Evolutionary conservation across 345 rosid genomes (phyloP).

Genomic region (Sonneratia caseolaris): DNA sequence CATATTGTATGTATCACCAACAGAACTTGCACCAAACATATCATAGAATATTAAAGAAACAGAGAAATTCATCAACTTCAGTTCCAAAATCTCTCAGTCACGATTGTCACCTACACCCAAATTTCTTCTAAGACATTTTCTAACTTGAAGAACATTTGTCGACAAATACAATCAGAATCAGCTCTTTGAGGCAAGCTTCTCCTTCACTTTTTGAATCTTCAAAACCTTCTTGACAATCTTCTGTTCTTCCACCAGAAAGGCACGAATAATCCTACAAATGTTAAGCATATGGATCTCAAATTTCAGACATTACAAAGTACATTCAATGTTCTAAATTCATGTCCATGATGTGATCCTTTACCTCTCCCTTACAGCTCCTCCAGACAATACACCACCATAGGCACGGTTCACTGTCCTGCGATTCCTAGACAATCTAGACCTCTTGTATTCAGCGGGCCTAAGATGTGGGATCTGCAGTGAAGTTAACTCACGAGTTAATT

Average conservation of each 20-base stretch:
- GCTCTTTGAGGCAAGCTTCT: constrained; percentile 24
- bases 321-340: neutral
- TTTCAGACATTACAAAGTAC: neutral
- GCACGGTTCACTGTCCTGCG: constrained; percentile 16
- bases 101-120: neutral
- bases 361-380: constrained; percentile 64
- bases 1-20: neutral
- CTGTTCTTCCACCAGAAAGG: constrained; percentile 29
- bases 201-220: constrained; percentile 37
- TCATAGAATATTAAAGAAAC: neutral
- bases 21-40: neutral
- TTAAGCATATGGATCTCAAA: neutral
- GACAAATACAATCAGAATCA: constrained; percentile 6
- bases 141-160: neutral
- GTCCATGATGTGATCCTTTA: neutral
- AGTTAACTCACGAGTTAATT: neutral
- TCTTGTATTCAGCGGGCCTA: constrained; percentile 4
- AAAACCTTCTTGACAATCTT: constrained; percentile 17
- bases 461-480: constrained; percentile 40
- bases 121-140: neutral
- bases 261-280: constrained; percentile 26
- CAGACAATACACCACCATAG: constrained; percentile 70
- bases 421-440: constrained; percentile 43
- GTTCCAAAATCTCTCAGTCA: neutral
- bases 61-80: neutral